Percentiles rank a stretch among this genome's conserved stretches.
phyloP scores from a whole-genome alignment of 176 grass and related monocot species.

The Ensete ventricosum region DNA sequence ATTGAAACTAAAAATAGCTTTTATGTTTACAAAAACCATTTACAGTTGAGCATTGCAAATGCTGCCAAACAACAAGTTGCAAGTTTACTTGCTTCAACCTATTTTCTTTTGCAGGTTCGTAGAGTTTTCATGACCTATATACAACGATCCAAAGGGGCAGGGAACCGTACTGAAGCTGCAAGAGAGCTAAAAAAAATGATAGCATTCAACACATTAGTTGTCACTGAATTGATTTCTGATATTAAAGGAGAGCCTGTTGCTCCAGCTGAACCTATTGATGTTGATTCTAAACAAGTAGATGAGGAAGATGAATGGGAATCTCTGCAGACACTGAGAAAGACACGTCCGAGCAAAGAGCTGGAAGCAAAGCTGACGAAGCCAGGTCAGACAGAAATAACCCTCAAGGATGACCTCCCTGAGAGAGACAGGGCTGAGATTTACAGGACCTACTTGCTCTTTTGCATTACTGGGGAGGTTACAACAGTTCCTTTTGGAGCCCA shows the following conservation, averaged over 20 bases:
- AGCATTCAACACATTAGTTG: conserved; percentile 71
- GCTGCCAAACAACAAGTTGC: conserved; percentile 3
- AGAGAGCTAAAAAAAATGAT: conserved; percentile 89
- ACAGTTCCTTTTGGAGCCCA: conserved; percentile 64
- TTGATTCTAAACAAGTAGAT: conserved; percentile 41
- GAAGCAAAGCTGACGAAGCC: conserved; percentile 49
- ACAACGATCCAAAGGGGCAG: conserved; percentile 57
- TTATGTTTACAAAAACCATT: background rate
- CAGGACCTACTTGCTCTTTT: conserved; percentile 73
- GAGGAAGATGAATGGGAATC: conserved; percentile 62
- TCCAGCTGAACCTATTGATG: conserved; percentile 24
- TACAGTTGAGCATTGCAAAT: background rate
- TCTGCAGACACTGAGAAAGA: conserved; percentile 63
- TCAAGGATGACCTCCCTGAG: conserved; percentile 76
- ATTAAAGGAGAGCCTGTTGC: conserved; percentile 71
- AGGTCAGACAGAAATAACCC: conserved; percentile 84
- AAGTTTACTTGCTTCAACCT: conserved; percentile 7
- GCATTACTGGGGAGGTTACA: conserved; percentile 73
- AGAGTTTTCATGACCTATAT: conserved; percentile 71
- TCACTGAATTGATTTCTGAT: conserved; percentile 65
- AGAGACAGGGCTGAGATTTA: conserved; percentile 80
- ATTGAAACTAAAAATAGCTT: background rate
- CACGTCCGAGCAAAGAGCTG: conserved; percentile 43
- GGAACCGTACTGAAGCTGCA: conserved; percentile 74
- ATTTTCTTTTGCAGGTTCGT: conserved; percentile 52